Evolutionary conservation across 2,329 filamentous ascomycete species (phyloP).

Genomic region (Whalleya microplaca): DNA sequence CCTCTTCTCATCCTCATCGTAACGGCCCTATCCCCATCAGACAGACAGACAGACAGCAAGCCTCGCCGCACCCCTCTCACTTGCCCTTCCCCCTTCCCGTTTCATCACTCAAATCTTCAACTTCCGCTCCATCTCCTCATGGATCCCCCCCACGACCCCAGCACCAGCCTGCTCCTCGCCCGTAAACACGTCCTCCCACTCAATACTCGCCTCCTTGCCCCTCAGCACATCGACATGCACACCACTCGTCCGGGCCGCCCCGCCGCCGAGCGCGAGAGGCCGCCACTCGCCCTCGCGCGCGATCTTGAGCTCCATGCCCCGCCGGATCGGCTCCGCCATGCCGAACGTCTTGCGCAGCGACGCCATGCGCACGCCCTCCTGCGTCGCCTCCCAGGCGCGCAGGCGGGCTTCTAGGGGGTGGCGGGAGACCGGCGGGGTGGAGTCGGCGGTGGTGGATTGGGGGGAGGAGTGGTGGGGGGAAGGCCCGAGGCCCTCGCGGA

Average conservation of each 20-base stretch:
- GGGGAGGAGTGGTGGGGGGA: slow-evolving; percentile 51
- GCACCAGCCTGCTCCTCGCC: slow-evolving; percentile 71
- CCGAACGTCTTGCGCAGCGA: slow-evolving; percentile 85
- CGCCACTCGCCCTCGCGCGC: slow-evolving; percentile 79
- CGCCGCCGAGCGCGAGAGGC: slow-evolving; percentile 69
- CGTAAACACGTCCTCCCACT: slow-evolving; percentile 92
- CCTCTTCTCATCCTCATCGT: background rate
- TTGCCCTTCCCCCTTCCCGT: no score
- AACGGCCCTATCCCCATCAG: background rate
- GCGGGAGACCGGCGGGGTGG: slow-evolving; percentile 50
- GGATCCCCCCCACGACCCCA: slow-evolving; percentile 69
- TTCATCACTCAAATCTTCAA: slow-evolving; percentile 81
- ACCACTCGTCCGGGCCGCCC: slow-evolving; percentile 57
- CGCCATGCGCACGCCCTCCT: slow-evolving; percentile 87
- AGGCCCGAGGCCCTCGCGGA: slow-evolving; percentile 81
- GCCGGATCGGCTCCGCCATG: slow-evolving; percentile 87
- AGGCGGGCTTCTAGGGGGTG: slow-evolving; percentile 95
- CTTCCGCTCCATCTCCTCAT: slow-evolving; percentile 93
- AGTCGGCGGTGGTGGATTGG: slow-evolving; percentile 9
- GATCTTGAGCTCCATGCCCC: slow-evolving; percentile 95
- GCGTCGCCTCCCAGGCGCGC: slow-evolving; percentile 85
- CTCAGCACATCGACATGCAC: slow-evolving; percentile 89
- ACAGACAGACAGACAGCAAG: no score
- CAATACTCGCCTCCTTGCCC: slow-evolving; percentile 75
- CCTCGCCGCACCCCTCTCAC: no score